Evolutionary conservation across 1,139 yeast genomes (phyloP).

Genomic region (Suhomyces bokatorum): DNA sequence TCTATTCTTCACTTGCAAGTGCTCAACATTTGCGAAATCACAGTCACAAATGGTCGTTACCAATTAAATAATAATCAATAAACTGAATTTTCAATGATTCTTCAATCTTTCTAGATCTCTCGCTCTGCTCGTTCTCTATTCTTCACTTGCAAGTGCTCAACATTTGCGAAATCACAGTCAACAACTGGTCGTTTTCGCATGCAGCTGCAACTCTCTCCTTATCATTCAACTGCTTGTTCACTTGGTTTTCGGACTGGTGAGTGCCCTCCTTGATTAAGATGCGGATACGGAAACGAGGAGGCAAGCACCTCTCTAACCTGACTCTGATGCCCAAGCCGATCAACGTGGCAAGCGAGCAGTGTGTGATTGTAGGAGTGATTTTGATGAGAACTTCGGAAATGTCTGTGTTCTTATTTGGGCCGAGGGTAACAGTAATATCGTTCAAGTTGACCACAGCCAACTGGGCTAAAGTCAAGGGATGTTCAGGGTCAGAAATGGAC

Average conservation of each 20-base stretch:
- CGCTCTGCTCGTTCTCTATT: too few relatives aligned
- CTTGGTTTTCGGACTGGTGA: conserved; percentile 94
- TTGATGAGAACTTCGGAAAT: conserved; percentile 77
- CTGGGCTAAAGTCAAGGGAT: conserved; percentile 92
- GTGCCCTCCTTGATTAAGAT: conserved; percentile 86
- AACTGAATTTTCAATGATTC: too few relatives aligned
- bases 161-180: conserved; percentile 90
- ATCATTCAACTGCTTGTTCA: conserved; percentile 93
- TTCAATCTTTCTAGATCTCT: too few relatives aligned
- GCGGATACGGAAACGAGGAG: conserved; percentile 78
- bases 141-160: conserved; percentile 71
- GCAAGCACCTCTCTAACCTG: conserved; percentile 82
- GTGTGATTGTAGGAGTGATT: conserved; percentile 97
- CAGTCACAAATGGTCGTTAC: too few relatives aligned
- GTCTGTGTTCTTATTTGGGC: conserved; percentile 44
- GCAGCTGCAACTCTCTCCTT: conserved; percentile 99
- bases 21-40: too few relatives aligned
- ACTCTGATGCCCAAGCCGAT: conserved; percentile 95
- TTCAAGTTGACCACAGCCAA: conserved; percentile 86
- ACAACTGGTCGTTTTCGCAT: conserved; percentile 90
- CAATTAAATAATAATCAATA: too few relatives aligned
- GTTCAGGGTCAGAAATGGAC: conserved; percentile 95
- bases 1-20: too few relatives aligned
- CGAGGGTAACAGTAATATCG: conserved; percentile 71
- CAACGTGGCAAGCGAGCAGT: conserved; percentile 92